Base-by-base conservation (phyloP, 441 rosid genomes). In the Sinapis alba region DNA sequence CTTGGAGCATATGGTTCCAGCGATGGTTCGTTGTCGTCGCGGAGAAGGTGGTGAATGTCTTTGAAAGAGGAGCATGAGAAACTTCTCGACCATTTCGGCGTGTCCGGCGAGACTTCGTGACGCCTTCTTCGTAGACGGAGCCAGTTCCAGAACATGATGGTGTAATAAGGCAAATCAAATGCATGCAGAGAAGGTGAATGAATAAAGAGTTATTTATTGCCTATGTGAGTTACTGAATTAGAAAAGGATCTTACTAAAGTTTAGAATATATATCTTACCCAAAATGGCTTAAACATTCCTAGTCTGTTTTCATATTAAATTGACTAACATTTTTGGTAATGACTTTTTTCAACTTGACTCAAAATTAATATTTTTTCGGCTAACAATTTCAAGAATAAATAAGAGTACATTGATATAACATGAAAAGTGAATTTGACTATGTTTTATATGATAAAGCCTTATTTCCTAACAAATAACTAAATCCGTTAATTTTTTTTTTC, bases 31-130 rank as follows among this genome's bases (percentile, higher is more conserved):
- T 86, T 90, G n/a, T 84, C 89, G 21, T 30, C 18, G n/a, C n/a
- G n/a, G 75, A 86, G 18, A 24, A 93, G 84, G 21, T 80, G 7
- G 13, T 84, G 79, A 28, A 87, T 76, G 74, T 87, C 96, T 79
- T 91, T 91, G 84, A 91, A 85, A 6, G 97, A 91, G n/a, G 94
- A 82, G 78, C 87, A 89, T 19, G 87, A 76, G 82, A 85, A 84
- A 18, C 64, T 81, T 16, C 77, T 66, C 2, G 83, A 64, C 23
- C 77, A 68, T 26, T 43, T 78, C 1, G 85, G 73, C 3, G 79
- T 61, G 65, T 30, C 77, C 2, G 84, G 71, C 3, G 79, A 64
- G 67, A 63, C 13, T 61, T 72, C 61, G 10, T 51, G 18, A 34
- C 38, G 73, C 13, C 83, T 76, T 0, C 78, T 38, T 0, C 85